These are phyloP conservation scores for Alternaria brassicicola DNA, from an alignment of 2,329 filamentous ascomycete genomes.

Conservation along the genomic window DNA sequence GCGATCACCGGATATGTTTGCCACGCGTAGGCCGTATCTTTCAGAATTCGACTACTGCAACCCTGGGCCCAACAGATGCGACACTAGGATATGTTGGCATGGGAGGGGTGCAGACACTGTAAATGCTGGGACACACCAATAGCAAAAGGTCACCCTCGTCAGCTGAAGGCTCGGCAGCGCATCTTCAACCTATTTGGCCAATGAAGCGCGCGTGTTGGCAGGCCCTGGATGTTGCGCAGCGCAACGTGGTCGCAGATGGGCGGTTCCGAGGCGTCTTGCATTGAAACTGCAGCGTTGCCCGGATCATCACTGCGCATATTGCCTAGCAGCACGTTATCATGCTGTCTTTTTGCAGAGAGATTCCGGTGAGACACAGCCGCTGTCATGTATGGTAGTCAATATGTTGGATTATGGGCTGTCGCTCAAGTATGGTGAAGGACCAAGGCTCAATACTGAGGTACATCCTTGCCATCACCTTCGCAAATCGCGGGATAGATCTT, in stretches of 20 bases:
- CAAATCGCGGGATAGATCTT: slow-evolving; percentile 3
- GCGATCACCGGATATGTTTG: slow-evolving; percentile 20
- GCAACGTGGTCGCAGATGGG: slow-evolving; percentile 29
- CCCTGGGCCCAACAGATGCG: slow-evolving; percentile 17
- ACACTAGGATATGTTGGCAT: slow-evolving; percentile 17
- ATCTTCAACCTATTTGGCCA: slow-evolving; percentile 14
- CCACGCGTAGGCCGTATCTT: slow-evolving; percentile 17
- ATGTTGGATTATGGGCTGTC: slow-evolving; percentile 12
- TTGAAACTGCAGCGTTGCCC: slow-evolving; percentile 15
- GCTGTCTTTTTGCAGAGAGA: slow-evolving; percentile 22
- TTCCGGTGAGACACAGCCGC: slow-evolving; percentile 24
- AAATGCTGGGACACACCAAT: slow-evolving; percentile 23
- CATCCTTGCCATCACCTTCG: slow-evolving; percentile 18
- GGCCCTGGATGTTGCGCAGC: slow-evolving; percentile 22
- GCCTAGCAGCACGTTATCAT: slow-evolving; percentile 19
- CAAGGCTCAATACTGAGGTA: slow-evolving; percentile 14
- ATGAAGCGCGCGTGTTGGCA: slow-evolving; percentile 12
- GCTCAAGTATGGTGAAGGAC: slow-evolving; percentile 3
- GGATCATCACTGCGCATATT: slow-evolving; percentile 6
- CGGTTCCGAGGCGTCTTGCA: slow-evolving; percentile 16
- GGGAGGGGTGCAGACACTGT: slow-evolving; percentile 12
- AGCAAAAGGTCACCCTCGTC: slow-evolving; percentile 15
- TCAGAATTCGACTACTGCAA: slow-evolving; percentile 12
- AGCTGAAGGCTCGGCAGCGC: slow-evolving; percentile 21
- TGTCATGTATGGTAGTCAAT: slow-evolving; percentile 2